Evolutionary conservation across 129 eudicot species (phyloP), one percentile per base, ranked within the genome.

Genomic region (Escallonia rubra): DNA sequence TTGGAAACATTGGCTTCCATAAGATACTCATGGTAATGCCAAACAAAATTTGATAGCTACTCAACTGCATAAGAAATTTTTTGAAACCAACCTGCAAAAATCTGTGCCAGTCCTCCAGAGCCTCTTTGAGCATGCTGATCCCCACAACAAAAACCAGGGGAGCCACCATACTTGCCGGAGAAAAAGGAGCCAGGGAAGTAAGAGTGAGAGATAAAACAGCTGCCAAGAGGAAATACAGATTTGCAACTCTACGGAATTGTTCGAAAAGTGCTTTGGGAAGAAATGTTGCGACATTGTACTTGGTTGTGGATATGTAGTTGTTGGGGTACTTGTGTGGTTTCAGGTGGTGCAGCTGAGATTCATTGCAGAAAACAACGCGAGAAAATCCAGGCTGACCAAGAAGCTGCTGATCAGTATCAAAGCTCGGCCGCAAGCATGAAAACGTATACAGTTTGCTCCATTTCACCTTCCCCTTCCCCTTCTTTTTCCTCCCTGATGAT

Each of bases 241-340:
- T 82, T 12, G 87, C 87, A 58, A 82, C 87, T 48, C 87, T 60
- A 41, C 83, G 87, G 59, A 82, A 82, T 79, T 82, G 87, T 51
- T 82, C 87, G 5, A 82, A 82, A 2, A 82, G 72, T 3, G 87
- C 80, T 41, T 82, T 82, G 0, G 87, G 87, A 45, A 82, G 76
- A 67, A 82, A 82, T 8, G 79, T 78, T 3, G 72, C 67, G 14
- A 82, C 79, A 48, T 82, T 82, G 38, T 82, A 82, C 75, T 82
- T 82, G 0, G 87, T 82, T n/a, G 87, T 78, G 6, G 78, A 75
- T 8, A 82, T 76, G 4, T 64, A 72, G 41, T 82, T 82, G 7
- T 43, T 55, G 7, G 76, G 83, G 42, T 82, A 82, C 64, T 78
- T 82, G 3, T 82, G 67, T 14, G 87, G 84, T 67, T 78, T 82